Conservation (phyloP, 768 basidiomycete species). For the Antrodiella citrinella region DNA sequence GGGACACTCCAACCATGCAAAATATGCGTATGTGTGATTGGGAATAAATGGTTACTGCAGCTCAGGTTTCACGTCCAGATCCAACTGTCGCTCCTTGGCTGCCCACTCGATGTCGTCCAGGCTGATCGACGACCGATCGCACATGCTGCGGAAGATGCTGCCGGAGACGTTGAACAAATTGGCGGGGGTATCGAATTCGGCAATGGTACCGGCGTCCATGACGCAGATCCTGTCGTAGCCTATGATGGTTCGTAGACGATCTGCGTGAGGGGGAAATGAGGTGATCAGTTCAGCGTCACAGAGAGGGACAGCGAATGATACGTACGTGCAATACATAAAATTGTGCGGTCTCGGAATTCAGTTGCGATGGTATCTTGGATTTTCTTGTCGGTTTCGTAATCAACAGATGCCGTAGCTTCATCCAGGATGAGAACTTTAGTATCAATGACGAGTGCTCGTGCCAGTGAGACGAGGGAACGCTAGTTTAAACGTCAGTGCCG, state of each 20-base stretch:
- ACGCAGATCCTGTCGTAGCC: conserved; percentile 86
- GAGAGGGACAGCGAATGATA: conserved; percentile 10
- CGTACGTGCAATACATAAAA: conserved; percentile 83
- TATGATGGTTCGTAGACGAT: conserved; percentile 82
- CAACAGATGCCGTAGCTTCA: conserved; percentile 81
- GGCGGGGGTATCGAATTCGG: conserved; percentile 79
- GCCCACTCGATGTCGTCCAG: conserved; percentile 55
- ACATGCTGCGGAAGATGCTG: conserved; percentile 83
- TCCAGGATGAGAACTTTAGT: conserved; percentile 81
- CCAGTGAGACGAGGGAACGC: conserved; percentile 80
- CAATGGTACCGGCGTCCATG: conserved; percentile 72
- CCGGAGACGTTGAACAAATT: conserved; percentile 46
- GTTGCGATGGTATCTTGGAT: conserved; percentile 86
- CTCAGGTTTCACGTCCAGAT: neutral
- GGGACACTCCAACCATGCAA: neutral
- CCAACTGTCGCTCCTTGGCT: conserved; percentile 13
- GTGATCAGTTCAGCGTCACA: conserved; percentile 7
- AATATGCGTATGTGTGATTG: neutral
- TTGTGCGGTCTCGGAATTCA: conserved; percentile 78
- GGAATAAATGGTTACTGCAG: neutral
- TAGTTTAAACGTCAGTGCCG: conserved; percentile 28
- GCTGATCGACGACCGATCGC: conserved; percentile 71
- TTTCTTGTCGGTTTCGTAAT: conserved; percentile 83
- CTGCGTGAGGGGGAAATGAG: conserved; percentile 28
- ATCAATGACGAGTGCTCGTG: conserved; percentile 83